A percentile compares a stretch with the other conserved stretches of the same genome.
phyloP scores from a whole-genome alignment of 805 yeast species.

The Candida sithepensis region DNA sequence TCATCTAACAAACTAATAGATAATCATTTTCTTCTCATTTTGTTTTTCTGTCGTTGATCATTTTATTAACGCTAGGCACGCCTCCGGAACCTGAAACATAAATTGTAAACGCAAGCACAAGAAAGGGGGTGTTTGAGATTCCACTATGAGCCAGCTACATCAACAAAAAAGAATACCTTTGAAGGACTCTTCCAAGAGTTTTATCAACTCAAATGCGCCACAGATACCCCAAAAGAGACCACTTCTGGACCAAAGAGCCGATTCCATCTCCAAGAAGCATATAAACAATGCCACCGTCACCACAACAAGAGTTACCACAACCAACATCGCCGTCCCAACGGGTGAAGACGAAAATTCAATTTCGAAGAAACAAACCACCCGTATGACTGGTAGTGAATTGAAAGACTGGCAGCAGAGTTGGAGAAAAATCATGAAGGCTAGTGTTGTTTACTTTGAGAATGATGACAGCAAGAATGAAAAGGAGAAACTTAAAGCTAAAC shows the following conservation, averaged over 20 bases:
- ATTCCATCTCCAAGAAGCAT: constrained; percentile 9
- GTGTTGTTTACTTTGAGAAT: constrained; percentile 55
- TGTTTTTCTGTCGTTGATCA: neutral
- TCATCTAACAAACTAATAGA: no score
- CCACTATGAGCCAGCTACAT: constrained; percentile 11
- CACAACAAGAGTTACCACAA: neutral
- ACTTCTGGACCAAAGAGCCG: constrained; percentile 20
- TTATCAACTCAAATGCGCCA: constrained; percentile 21
- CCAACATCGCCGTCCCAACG: constrained; percentile 2
- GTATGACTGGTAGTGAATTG: constrained; percentile 38
- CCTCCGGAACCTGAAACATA: neutral
- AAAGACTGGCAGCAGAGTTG: constrained; percentile 58
- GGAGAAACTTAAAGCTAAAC: constrained; percentile 34
- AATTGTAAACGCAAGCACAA: neutral
- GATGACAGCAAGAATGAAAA: constrained; percentile 32
- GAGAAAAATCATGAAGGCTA: constrained; percentile 53
- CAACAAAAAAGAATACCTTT: constrained; percentile 23
- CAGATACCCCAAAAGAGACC: constrained; percentile 16
- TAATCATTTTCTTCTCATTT: neutral
- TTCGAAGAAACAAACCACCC: constrained; percentile 13
- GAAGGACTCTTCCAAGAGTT: constrained; percentile 27
- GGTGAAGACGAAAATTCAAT: constrained; percentile 1
- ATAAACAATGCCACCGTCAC: constrained; percentile 1
- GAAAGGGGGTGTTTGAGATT: neutral
- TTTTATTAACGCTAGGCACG: neutral